A percentile compares a stretch with the other conserved stretches of the same genome.
Evolutionary conservation across 257 asterid genomes (phyloP).

Genomic region (Solanum clarkiae): DNA sequence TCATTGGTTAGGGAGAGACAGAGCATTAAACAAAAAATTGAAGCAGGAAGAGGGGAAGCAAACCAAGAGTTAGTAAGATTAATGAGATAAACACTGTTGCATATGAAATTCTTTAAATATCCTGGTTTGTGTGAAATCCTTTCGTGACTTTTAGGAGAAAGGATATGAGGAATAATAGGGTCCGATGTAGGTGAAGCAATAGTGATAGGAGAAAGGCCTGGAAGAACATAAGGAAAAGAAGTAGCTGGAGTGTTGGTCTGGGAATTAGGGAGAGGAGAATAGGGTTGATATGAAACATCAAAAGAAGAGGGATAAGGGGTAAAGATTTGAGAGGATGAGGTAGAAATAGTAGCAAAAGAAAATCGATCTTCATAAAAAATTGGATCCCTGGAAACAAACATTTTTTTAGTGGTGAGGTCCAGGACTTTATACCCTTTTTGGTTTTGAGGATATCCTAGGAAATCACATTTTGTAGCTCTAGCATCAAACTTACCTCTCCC

Average conservation of each 20-base stretch:
- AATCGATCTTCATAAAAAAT: too few species aligned
- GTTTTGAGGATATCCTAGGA: background rate
- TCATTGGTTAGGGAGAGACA: background rate
- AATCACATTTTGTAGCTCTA: background rate
- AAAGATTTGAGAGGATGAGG: background rate
- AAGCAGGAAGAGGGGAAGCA: background rate
- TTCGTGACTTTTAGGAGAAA: background rate
- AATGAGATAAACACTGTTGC: background rate
- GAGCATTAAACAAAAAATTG: too few species aligned
- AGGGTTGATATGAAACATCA: too few species aligned
- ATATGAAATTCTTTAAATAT: too few species aligned
- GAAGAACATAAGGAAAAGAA: too few species aligned
- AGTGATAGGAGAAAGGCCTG: too few species aligned
- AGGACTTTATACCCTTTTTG: background rate
- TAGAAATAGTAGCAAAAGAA: background rate
- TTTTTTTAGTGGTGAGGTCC: background rate
- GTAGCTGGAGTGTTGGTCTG: too few species aligned
- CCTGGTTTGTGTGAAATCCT: background rate
- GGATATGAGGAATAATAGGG: too few species aligned
- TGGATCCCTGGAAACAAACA: too few species aligned
- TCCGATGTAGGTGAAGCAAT: too few species aligned
- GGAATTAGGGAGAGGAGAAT: too few species aligned
- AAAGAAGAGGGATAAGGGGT: too few species aligned
- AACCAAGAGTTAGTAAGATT: background rate
- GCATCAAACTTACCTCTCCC: background rate